Evolutionary conservation across 164 flowering plant genomes (phyloP), one percentile per base, ranked within the genome.

Genomic region (Kalanchoe fedtschenkoi): DNA sequence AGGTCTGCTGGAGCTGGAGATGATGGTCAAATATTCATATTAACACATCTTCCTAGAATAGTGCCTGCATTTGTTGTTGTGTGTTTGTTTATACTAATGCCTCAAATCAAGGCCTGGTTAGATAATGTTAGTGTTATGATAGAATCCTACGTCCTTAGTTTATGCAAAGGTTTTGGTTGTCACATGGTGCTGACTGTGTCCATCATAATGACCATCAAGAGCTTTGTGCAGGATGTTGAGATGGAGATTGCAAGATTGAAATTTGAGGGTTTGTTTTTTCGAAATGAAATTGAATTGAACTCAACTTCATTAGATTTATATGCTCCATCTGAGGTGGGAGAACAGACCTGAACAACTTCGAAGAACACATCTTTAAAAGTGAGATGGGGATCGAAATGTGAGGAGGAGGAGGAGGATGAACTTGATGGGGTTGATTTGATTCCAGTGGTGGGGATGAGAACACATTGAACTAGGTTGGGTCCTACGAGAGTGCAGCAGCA

Each of bases 131-230:
- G 21, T 21, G 4, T 47, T n/a, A n/a, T n/a, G n/a, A n/a, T n/a
- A n/a, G n/a, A n/a, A n/a, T n/a, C n/a, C n/a, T n/a, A n/a, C n/a
- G n/a, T n/a, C 14, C 3, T 47, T 9, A 47, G 30, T 47, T 24
- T 47, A 47, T 47, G 29, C 21, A 17, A 47, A 22, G 30, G 32
- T 29, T n/a, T 51, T 26, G 56, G 30, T 51, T 26, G 14, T 51
- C 56, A 51, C 56, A 51, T 51, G 56, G 56, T 51, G 56, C 56
- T 51, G 56, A 51, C 56, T 51, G 56, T 51, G 32, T 26, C 13
- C 5, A 15, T 51, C 30, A 51, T 51, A 17, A 51, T 51, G 11
- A 51, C 56, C 24, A 32, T 26, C 32, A 26, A 26, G 33, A 51
- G 26, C 5, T 51, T 51, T 26, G 16, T 29, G 32, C 28, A 11